Base-by-base conservation (phyloP, 2,329 filamentous ascomycete genomes). In the Colletotrichum gigasporum region DNA sequence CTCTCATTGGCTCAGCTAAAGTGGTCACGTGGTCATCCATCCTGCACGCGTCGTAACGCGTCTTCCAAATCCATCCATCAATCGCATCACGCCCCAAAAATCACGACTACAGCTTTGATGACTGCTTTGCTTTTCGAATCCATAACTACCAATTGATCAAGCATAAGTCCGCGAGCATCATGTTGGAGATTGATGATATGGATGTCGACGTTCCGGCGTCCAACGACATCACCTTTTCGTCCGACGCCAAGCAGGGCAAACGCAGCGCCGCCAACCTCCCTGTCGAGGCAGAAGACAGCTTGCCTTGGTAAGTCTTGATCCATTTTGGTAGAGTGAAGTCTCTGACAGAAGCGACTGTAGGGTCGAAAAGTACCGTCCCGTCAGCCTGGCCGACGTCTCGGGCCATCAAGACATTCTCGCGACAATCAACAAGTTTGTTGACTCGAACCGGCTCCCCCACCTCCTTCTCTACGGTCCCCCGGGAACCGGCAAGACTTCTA, bases 361-460 rank as follows among this genome's bases (percentile, higher is more conserved):
- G 94, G 94, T 99, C 8, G 96, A 99, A 76, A 99, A 99, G 74
- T 99, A 98, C 79, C 89, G 96, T 55, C 96, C 96, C 16, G 90
- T 90, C 66, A 93, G 92, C 2, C 87, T 99, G 45, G 88, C 91
- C 70, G 96, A 99, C 78, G 96, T 99, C 62, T 97, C 94, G 3
- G 96, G 96, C 18, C 96, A 99, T 78, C 92, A 97, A 75, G 96
- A 99, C 78, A 98, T 99, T 73, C 89, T 99, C 68, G 90, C 94
- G 4, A 99, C 96, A 2, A 97, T 99, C 81, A 97, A 97, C 84
- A 96, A 94, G 76, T 99, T 99, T 73, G 88, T 99, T 74, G 94
- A 98, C 75, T 87, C 92, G 61, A 98, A 99, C 80, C 89, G 94
- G 70, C 85, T 99, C 55, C 96, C 96, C 7, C 96, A 99, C 82